A percentile compares a stretch with the other conserved stretches of the same genome.
Evolutionary conservation across 306 rosid species (phyloP).

Genomic region (Dalbergia cochinchinensis): DNA sequence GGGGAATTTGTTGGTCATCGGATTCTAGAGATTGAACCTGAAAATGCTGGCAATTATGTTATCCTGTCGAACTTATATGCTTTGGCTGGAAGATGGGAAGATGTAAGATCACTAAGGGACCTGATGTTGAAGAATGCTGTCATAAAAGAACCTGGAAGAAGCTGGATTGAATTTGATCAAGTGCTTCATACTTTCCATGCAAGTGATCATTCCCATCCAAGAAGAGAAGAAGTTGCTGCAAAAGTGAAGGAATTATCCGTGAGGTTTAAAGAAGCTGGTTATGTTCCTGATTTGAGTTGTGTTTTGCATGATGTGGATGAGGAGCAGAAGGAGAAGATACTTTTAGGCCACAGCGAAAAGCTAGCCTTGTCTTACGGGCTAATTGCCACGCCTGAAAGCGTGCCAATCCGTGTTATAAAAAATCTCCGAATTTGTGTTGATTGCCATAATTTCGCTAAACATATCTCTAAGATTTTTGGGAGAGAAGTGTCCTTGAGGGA

Average conservation of each 20-base stretch:
- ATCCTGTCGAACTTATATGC: slow-evolving; percentile 90
- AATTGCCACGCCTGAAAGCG: slow-evolving; percentile 63
- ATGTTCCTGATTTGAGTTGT: slow-evolving; percentile 82
- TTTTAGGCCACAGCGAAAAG: slow-evolving; percentile 85
- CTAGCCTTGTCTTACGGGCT: slow-evolving; percentile 82
- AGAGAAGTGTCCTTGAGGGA: slow-evolving; percentile 82
- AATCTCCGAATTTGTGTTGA: slow-evolving; percentile 92
- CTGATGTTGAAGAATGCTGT: slow-evolving; percentile 73
- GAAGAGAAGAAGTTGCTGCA: slow-evolving; percentile 71
- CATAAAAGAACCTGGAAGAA: slow-evolving; percentile 82
- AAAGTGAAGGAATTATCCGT: slow-evolving; percentile 71
- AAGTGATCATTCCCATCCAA: slow-evolving; percentile 82
- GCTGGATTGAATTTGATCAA: slow-evolving; percentile 87
- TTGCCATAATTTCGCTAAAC: slow-evolving; percentile 89
- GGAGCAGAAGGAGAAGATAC: slow-evolving; percentile 89
- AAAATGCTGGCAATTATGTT: slow-evolving; percentile 87
- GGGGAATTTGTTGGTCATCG: slow-evolving; percentile 71
- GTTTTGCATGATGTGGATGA: slow-evolving; percentile 87
- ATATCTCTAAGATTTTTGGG: slow-evolving; percentile 62
- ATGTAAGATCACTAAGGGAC: slow-evolving; percentile 68
- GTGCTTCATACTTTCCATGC: slow-evolving; percentile 84
- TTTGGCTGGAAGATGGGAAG: slow-evolving; percentile 91
- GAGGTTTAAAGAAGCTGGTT: slow-evolving; percentile 76
- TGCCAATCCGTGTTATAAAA: slow-evolving; percentile 72
- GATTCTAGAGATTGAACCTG: slow-evolving; percentile 83